These are phyloP conservation scores for Bremia lactucae DNA, from an alignment of 352 stramenopile genomes.

Conservation along the genomic window DNA sequence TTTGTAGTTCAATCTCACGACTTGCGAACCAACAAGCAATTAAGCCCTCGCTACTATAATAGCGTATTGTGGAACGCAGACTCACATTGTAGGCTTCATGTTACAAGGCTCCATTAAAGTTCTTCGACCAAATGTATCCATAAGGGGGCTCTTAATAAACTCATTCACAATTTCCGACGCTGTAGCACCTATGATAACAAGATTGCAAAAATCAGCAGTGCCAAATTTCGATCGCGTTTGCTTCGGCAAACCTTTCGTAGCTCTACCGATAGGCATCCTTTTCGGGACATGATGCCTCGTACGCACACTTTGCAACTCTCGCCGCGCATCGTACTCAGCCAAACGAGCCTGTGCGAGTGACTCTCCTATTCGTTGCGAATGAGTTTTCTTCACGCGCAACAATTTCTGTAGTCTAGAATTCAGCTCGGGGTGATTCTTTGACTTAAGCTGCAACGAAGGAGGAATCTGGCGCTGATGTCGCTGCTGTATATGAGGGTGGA, in stretches of 20 bases:
- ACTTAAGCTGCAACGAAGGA: constrained; percentile 28
- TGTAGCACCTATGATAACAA: constrained; percentile 35
- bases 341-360: constrained; percentile 39
- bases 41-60: not conserved
- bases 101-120: not conserved
- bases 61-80: not conserved
- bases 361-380: constrained; percentile 68
- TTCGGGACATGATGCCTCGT: constrained; percentile 12
- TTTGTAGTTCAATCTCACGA: not conserved
- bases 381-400: constrained; percentile 65
- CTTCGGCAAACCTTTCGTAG: constrained; percentile 37
- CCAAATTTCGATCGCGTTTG: not conserved
- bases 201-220: not conserved
- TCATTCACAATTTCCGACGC: constrained; percentile 73
- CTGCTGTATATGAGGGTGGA: constrained; percentile 9
- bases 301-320: constrained; percentile 19
- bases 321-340: constrained; percentile 42
- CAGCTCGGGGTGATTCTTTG: constrained; percentile 60
- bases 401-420: constrained; percentile 39
- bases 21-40: not conserved
- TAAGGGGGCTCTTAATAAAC: constrained; percentile 67
- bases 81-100: constrained; percentile 4
- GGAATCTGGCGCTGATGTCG: constrained; percentile 3
- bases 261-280: constrained; percentile 37
- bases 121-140: constrained; percentile 45